Percentiles rank a stretch among this genome's conserved stretches.
phyloP scores from a whole-genome alignment of 352 stramenopile genomes.

The Phytophthora cactorum region DNA sequence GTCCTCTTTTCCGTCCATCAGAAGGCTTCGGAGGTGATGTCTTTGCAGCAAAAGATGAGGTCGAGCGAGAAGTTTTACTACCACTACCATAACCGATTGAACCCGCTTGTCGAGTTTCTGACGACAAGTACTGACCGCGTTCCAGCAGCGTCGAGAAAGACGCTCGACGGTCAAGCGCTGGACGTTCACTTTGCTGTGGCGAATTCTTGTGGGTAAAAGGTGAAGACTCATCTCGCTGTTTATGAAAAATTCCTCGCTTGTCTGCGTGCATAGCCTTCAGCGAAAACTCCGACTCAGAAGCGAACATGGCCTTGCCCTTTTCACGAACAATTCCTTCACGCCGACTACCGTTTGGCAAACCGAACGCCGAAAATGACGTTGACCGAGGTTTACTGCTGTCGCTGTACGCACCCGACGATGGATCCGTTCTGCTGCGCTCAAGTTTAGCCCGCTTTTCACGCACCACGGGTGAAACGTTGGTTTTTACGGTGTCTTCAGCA shows the following conservation, averaged over 20 bases:
- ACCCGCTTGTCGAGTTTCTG: constrained; percentile 7
- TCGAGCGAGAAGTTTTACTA: constrained; percentile 23
- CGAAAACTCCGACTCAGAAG: constrained; percentile 9
- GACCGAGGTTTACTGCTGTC: constrained; percentile 40
- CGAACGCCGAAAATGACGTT: constrained; percentile 47
- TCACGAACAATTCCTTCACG: constrained; percentile 15
- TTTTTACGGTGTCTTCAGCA: constrained; percentile 5
- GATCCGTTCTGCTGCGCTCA: constrained; percentile 29
- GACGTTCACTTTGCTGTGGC: constrained; percentile 22
- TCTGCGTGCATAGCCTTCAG: constrained; percentile 15
- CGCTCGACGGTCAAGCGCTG: constrained; percentile 52
- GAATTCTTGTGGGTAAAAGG: constrained; percentile 27
- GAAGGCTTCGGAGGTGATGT: constrained; percentile 18
- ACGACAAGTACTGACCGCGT: constrained; percentile 17
- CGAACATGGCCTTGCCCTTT: constrained; percentile 9
- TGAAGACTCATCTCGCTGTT: constrained; percentile 21
- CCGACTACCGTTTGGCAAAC: constrained; percentile 5
- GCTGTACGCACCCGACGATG: constrained; percentile 9
- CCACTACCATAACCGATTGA: constrained; percentile 21
- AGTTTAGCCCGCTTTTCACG: constrained; percentile 31
- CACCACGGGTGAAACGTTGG: neutral
- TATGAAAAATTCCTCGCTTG: constrained; percentile 20
- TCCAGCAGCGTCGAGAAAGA: constrained; percentile 46
- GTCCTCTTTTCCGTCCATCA: constrained; percentile 23
- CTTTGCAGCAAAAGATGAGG: constrained; percentile 12